Conservation (phyloP, 1,139 yeast genomes). For the Blastobotrys illinoisensis region DNA sequence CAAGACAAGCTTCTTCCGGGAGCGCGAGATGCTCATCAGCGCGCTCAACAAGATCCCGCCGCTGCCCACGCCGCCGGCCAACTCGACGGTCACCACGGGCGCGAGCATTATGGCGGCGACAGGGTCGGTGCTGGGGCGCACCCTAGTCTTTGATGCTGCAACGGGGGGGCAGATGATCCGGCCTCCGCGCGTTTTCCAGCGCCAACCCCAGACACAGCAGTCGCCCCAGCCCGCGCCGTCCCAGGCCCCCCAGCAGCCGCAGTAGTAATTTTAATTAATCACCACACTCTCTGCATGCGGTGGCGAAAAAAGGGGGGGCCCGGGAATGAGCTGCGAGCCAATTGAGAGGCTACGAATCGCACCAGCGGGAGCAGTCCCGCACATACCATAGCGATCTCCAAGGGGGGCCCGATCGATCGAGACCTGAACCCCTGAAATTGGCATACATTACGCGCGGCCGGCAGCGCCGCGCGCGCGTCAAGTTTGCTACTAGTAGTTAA, state of each 20-base stretch:
- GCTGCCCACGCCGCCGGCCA: constrained; percentile 3
- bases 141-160: constrained; percentile 30
- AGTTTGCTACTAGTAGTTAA: not conserved
- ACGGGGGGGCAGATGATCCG: constrained; percentile 28
- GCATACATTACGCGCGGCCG: too few relatives aligned
- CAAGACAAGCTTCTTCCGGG: constrained; percentile 65
- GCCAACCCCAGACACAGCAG: constrained; percentile 23
- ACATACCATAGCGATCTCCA: not conserved
- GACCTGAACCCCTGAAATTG: not conserved
- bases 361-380: too few relatives aligned
- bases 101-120: constrained; percentile 30
- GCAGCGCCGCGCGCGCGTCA: not conserved
- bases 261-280: too few relatives aligned
- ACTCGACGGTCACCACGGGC: constrained; percentile 16
- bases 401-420: not conserved
- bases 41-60: constrained; percentile 28
- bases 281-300: not conserved
- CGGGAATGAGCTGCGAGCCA: not conserved
- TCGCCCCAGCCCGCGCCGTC: constrained; percentile 26
- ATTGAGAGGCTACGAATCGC: too few relatives aligned
- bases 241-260: constrained; percentile 3
- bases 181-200: constrained; percentile 30
- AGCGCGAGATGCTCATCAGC: constrained; percentile 45
- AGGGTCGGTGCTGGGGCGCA: constrained; percentile 32
- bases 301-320: not conserved